Conservation (phyloP, 73 alveolate species). For the Loxodes magnus region DNA sequence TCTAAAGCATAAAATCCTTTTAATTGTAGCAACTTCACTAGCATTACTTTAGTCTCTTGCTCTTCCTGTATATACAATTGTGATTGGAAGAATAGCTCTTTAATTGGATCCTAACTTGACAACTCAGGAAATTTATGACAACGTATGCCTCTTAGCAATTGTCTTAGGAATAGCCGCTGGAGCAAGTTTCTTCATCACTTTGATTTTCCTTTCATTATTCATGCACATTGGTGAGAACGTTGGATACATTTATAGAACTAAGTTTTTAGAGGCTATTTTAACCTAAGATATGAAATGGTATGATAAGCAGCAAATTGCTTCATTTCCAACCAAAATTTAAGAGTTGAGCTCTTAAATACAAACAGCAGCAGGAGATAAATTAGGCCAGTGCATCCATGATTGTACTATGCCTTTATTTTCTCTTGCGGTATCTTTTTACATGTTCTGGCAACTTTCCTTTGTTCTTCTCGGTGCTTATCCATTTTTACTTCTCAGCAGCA, state of each 20-base stretch:
- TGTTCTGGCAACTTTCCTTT: conserved; percentile 48
- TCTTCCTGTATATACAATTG: too few species aligned
- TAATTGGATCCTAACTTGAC: too few species aligned
- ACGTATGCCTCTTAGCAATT: too few species aligned
- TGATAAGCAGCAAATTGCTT: conserved; percentile 52
- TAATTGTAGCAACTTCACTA: too few species aligned
- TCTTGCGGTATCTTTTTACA: conserved; percentile 28
- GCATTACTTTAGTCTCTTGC: too few species aligned
- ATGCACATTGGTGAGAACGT: not conserved
- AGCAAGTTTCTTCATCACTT: too few species aligned
- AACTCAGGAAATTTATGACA: too few species aligned
- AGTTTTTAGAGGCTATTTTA: conserved; percentile 46
- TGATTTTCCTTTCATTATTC: not conserved
- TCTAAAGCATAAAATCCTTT: too few species aligned
- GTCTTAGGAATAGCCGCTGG: too few species aligned
- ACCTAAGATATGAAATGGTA: conserved; percentile 63
- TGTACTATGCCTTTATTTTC: conserved; percentile 37
- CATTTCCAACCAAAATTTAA: conserved; percentile 35
- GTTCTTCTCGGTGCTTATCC: conserved; percentile 40
- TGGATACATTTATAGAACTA: conserved; percentile 18
- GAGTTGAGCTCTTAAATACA: conserved; percentile 48
- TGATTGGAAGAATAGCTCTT: too few species aligned
- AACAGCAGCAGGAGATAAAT: conserved; percentile 61
- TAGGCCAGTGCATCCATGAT: conserved; percentile 40
- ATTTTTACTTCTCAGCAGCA: conserved; percentile 12